A percentile compares a stretch with the other conserved stretches of the same genome.
Evolutionary conservation across 306 rosid species (phyloP).

Genomic region (Trichosanthes truncata): DNA sequence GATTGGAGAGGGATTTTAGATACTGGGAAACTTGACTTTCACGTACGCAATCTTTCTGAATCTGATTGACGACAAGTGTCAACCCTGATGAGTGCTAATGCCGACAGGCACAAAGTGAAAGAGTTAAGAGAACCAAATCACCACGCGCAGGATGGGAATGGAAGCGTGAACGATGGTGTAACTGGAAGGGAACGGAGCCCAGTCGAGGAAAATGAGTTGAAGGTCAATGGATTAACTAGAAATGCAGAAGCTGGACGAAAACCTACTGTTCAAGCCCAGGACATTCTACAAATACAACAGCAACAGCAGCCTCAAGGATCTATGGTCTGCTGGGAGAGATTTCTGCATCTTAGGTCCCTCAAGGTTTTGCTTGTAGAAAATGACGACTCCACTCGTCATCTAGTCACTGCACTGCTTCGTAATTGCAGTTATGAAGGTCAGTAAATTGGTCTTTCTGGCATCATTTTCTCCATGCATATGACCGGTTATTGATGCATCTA

Average conservation of each 20-base stretch:
- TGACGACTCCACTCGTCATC: constrained; percentile 82
- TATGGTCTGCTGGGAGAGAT: constrained; percentile 83
- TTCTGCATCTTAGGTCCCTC: constrained; percentile 67
- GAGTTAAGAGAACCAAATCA: constrained; percentile 31
- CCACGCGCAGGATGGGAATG: constrained; percentile 27
- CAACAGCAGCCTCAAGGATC: constrained; percentile 60
- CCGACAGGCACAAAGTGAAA: constrained; percentile 29
- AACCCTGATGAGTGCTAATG: constrained; percentile 43
- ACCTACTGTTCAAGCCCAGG: constrained; percentile 28
- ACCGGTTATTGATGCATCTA: neutral
- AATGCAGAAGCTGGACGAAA: constrained; percentile 38
- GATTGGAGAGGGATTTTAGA: constrained; percentile 31
- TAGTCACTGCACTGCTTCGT: constrained; percentile 84
- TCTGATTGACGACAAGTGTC: constrained; percentile 36
- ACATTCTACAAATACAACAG: constrained; percentile 30
- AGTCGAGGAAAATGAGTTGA: constrained; percentile 30
- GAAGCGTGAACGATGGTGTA: constrained; percentile 24
- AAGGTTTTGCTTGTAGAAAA: constrained; percentile 83
- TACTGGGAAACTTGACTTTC: constrained; percentile 14
- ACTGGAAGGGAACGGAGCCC: constrained; percentile 20
- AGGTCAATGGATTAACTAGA: constrained; percentile 28
- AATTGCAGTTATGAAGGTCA: constrained; percentile 93
- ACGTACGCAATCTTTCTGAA: constrained; percentile 4
- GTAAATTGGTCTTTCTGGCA: constrained; percentile 4
- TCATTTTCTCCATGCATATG: neutral